Evolutionary conservation across 345 rosid species (phyloP), one percentile per base, ranked within the genome.

Genomic region (Hevea brasiliensis): DNA sequence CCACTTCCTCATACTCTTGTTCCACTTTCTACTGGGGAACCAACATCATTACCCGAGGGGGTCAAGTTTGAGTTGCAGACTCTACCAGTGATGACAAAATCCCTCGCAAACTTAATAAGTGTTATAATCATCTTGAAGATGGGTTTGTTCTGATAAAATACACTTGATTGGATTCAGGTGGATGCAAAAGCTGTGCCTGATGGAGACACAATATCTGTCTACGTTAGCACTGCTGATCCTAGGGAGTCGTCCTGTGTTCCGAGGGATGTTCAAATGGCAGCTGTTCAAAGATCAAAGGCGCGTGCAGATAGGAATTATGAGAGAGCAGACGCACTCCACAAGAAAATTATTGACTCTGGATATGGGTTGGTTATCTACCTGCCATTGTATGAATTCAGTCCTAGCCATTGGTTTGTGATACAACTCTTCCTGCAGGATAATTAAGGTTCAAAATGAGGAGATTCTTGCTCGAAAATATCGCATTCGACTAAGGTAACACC

Each of bases 151-250:
- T 65, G 63, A 71, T 60, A 68, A 61, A 32, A 44, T 7, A 8
- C 24, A 64, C 72, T 35, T 56, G 10, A 81, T 78, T 65, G 79
- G 68, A 76, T 79, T 78, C 80, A 95, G 98, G 93, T 95, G 77
- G 97, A 88, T 80, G 82, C 87, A 60, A 91, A 77, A 71, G 85
- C 90, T 32, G 84, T 95, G 55, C 60, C 92, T 7, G 99, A 95
- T 85, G 98, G 98, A 40, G 99, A 95, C 69, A 87, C 90, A 0
- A 73, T 95, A 50, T 77, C 87, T 2, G 98, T 88, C 50, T 95
- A 86, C 48, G 98, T 92, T 32, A 84, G 83, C 79, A 60, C 83
- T 9, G 71, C 84, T 21, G 88, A 86, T 23, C 87, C 90, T 0
- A 66, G 85, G 26, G 98, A 92, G 76, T 85, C 97, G 13, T 74